Percentiles rank a stretch among this genome's conserved stretches.
Conservation (phyloP, 306 rosid species). For the Cyamopsis tetragonoloba region DNA sequence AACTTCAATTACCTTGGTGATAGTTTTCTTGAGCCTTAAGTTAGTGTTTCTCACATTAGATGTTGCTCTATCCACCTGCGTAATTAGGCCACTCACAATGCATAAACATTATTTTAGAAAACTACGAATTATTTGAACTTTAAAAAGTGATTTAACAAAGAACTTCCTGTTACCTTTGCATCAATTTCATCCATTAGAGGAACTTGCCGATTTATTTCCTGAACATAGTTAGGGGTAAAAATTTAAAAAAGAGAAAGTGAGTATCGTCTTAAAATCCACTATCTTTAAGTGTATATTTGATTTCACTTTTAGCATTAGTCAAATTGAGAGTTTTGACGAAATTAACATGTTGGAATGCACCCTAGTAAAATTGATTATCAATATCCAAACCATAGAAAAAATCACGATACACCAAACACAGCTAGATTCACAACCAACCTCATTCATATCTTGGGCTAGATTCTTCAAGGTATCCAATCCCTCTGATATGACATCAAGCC, state of each 20-base stretch:
- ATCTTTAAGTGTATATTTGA: not conserved
- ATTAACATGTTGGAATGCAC: too few relatives aligned
- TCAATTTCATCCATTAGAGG: slow-evolving; percentile 87
- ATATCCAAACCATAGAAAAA: too few relatives aligned
- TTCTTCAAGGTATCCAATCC: slow-evolving; percentile 75
- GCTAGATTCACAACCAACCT: slow-evolving; percentile 46
- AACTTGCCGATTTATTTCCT: slow-evolving; percentile 90
- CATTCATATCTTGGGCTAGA: slow-evolving; percentile 82
- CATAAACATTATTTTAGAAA: not conserved
- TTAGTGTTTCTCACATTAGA: slow-evolving; percentile 61
- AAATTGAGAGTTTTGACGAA: too few relatives aligned
- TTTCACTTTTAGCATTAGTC: too few relatives aligned
- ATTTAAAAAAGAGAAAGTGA: slow-evolving; percentile 13
- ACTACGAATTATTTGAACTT: not conserved
- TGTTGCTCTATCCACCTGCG: slow-evolving; percentile 67
- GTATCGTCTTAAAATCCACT: slow-evolving; percentile 20
- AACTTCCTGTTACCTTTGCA: slow-evolving; percentile 48
- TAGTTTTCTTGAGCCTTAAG: slow-evolving; percentile 67
- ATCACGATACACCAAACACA: not conserved
- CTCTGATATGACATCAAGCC: slow-evolving; percentile 86
- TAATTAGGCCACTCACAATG: slow-evolving; percentile 20
- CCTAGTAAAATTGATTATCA: too few relatives aligned
- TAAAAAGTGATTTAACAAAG: not conserved
- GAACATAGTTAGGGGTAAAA: slow-evolving; percentile 23
- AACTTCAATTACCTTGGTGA: slow-evolving; percentile 52